A percentile compares a stretch with the other conserved stretches of the same genome.
These are phyloP conservation scores for Scheffersomyces insectosa DNA, from an alignment of 1,139 yeast species.

Conservation along the genomic window DNA sequence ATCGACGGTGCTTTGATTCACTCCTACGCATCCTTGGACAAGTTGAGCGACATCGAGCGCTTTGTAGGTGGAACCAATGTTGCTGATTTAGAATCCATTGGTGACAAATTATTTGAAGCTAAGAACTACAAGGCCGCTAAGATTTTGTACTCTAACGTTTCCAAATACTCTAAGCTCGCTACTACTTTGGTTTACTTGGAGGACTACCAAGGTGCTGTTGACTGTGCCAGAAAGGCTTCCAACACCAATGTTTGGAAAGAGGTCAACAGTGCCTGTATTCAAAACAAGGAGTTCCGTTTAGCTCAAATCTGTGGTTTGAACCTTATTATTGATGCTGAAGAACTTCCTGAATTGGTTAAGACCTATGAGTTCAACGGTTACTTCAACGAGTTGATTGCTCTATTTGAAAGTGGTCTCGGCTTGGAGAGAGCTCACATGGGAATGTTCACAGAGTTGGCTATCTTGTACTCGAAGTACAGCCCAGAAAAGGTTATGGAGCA, in stretches of 20 bases:
- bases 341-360: constrained; percentile 82
- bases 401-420: constrained; percentile 94
- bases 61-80: constrained; percentile 86
- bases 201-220: constrained; percentile 96
- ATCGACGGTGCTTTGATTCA: constrained; percentile 91
- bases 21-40: constrained; percentile 79
- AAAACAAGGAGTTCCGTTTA: constrained; percentile 89
- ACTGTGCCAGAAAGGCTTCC: constrained; percentile 97
- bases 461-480: constrained; percentile 84
- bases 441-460: constrained; percentile 96
- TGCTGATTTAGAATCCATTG: constrained; percentile 89
- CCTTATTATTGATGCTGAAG: constrained; percentile 96
- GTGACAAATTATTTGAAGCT: constrained; percentile 83
- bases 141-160: constrained; percentile 78
- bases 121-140: constrained; percentile 92
- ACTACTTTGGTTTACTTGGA: constrained; percentile 89
- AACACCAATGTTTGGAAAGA: constrained; percentile 95
- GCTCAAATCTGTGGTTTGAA: constrained; percentile 99
- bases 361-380: constrained; percentile 90
- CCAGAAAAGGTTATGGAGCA: constrained; percentile 96
- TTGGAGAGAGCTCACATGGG: constrained; percentile 99
- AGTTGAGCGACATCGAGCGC: constrained; percentile 77
- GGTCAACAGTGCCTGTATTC: constrained; percentile 95
- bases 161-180: constrained; percentile 94
- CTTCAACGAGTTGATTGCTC: constrained; percentile 85